These are phyloP conservation scores for Blastobotrys americana DNA, from an alignment of 805 yeast genomes.

Conservation along the genomic window DNA sequence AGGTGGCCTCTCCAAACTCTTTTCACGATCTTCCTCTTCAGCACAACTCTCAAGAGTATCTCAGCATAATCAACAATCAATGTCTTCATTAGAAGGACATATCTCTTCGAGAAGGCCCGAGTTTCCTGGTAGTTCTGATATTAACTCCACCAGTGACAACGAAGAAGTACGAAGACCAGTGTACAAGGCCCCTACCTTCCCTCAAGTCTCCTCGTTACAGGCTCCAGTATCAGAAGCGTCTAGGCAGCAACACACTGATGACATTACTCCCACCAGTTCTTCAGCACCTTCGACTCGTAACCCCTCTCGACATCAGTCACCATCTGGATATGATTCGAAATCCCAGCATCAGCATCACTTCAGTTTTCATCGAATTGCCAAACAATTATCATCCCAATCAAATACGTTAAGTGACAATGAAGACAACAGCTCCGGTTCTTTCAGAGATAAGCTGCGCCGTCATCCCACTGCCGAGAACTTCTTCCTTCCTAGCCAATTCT, in stretches of 20 bases:
- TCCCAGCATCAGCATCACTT: not conserved
- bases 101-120: too few species aligned
- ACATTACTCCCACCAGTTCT: not conserved
- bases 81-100: too few species aligned
- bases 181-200: not conserved
- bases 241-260: not conserved
- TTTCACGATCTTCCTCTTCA: constrained; percentile 1
- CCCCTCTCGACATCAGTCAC: not conserved
- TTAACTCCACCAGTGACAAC: too few species aligned
- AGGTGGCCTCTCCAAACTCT: constrained; percentile 7
- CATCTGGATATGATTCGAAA: not conserved
- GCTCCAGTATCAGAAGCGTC: not conserved
- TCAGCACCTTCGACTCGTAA: not conserved
- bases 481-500: constrained; percentile 12
- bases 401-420: not conserved
- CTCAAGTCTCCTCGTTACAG: not conserved
- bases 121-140: too few species aligned
- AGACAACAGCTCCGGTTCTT: not conserved
- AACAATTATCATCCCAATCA: not conserved
- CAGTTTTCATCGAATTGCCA: not conserved
- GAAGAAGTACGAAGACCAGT: not conserved
- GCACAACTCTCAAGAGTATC: not conserved
- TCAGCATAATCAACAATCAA: too few species aligned
- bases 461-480: not conserved
- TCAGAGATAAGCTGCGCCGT: constrained; percentile 11